Evolutionary conservation across 139 green algal genomes (phyloP), one percentile per base, ranked within the genome.

Genomic region (Micractinium conductrix): DNA sequence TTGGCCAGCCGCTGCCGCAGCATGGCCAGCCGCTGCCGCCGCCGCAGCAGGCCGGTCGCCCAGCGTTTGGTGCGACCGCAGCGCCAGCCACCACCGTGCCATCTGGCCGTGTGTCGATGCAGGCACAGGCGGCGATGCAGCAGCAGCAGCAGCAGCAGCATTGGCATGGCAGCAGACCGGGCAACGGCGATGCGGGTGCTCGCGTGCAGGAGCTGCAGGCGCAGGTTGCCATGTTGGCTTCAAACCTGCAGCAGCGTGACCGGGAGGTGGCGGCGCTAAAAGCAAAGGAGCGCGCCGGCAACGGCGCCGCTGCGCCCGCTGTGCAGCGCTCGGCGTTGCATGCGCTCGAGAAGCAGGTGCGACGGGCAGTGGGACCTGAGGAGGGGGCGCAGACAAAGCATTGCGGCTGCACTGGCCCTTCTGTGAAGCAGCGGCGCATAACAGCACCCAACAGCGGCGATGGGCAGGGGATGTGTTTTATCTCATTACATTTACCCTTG

Each of bases 401-500:
- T 2, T 79, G 37, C 62, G 62, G 38, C 76, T 73, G 58, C 38
- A 28, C 43, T 58, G 24, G 30, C 26, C 17, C 37, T 38, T 37
- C 71, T 81, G 50, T 62, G 72, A 40, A 10, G 63, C 63, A n/a
- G 80, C 80, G 35, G n/a, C 33, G 10, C 33, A 33, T 12, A 8
- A 9, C 26, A 30, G 9, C n/a, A 38, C 65, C 35, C 65, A 44
- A 16, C 33, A 44, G 65, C 65, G 43, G 50, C 82, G 35, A 17
- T 75, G 67, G 30, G n/a, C 71, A 9, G 43, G 55, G 30, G 38
- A n/a, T 2, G 84, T 81, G 65, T 40, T 89, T 60, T 79, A 89
- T n/a, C n/a, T n/a, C n/a, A n/a, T n/a, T n/a, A n/a, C n/a, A n/a
- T n/a, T n/a, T n/a, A n/a, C n/a, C n/a, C n/a, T n/a, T n/a, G n/a